These are phyloP conservation scores for Ophiosphaerella herpotricha DNA, from an alignment of 2,329 filamentous ascomycete genomes.

Conservation along the genomic window DNA sequence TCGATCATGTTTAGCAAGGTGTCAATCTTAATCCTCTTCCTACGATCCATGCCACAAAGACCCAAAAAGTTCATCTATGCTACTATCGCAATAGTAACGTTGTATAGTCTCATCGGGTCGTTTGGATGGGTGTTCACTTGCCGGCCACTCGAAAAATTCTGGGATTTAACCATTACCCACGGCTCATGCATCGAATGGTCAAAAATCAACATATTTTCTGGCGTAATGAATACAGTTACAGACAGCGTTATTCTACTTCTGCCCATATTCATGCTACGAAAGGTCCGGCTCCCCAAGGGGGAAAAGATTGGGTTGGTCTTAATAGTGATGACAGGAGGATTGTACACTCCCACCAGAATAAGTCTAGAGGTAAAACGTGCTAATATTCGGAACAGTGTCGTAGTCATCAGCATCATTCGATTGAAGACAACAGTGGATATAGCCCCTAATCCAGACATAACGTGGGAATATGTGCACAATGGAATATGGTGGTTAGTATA, in stretches of 20 bases:
- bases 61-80: constrained; percentile 4
- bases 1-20: constrained; percentile 9
- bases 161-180: constrained; percentile 4
- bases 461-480: constrained; percentile 3
- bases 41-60: constrained; percentile 5
- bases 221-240: constrained; percentile 6
- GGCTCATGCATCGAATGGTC: constrained; percentile 4
- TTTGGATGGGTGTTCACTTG: constrained; percentile 4
- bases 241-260: constrained; percentile 5
- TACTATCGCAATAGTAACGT: constrained; percentile 2
- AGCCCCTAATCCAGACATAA: constrained; percentile 2
- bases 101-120: constrained; percentile 8
- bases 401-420: constrained; percentile 4
- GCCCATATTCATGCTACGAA: constrained; percentile 4
- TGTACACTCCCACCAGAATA: not conserved
- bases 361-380: not conserved
- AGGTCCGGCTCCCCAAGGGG: constrained; percentile 2
- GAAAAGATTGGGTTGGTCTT: constrained; percentile 7
- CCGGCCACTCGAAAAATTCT: constrained; percentile 3
- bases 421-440: constrained; percentile 7
- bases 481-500: constrained; percentile 8
- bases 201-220: constrained; percentile 5
- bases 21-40: constrained; percentile 6
- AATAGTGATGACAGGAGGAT: constrained; percentile 4
- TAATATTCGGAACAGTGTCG: constrained; percentile 3